A percentile compares a stretch with the other conserved stretches of the same genome.
These are phyloP conservation scores for Clarireedia homoeocarpa DNA, from an alignment of 2,329 filamentous ascomycete species.

Conservation along the genomic window DNA sequence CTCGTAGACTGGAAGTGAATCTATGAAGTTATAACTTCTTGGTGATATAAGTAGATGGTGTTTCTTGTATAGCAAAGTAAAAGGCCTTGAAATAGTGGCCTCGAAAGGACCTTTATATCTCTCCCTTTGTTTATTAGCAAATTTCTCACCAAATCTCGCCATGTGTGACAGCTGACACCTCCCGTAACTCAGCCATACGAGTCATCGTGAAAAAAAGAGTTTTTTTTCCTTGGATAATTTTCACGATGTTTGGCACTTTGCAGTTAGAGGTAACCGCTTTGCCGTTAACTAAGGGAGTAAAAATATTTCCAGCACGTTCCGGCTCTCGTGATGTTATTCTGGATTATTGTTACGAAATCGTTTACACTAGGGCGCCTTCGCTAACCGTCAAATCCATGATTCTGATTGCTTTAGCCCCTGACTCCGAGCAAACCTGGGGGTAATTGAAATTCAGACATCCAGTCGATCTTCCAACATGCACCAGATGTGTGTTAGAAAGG, in stretches of 20 bases:
- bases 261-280: constrained; percentile 9
- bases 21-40: not conserved
- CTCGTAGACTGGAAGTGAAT: not conserved
- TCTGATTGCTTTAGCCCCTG: constrained; percentile 2
- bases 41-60: not conserved
- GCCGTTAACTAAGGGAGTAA: not conserved
- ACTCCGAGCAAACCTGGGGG: constrained; percentile 10
- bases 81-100: not conserved
- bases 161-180: constrained; percentile 4
- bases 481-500: not conserved
- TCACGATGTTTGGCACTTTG: constrained; percentile 6
- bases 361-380: not conserved
- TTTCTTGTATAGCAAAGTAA: not conserved
- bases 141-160: not conserved
- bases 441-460: constrained; percentile 11
- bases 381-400: not conserved
- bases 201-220: constrained; percentile 2
- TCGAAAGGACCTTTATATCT: not conserved
- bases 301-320: not conserved
- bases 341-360: constrained; percentile 6
- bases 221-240: not conserved
- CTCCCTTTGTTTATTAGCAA: not conserved
- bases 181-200: not conserved
- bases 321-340: constrained; percentile 7
- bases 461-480: constrained; percentile 5